Evolutionary conservation across 2,329 filamentous ascomycete species (phyloP).

Genomic region (Trichoderma sp.): DNA sequence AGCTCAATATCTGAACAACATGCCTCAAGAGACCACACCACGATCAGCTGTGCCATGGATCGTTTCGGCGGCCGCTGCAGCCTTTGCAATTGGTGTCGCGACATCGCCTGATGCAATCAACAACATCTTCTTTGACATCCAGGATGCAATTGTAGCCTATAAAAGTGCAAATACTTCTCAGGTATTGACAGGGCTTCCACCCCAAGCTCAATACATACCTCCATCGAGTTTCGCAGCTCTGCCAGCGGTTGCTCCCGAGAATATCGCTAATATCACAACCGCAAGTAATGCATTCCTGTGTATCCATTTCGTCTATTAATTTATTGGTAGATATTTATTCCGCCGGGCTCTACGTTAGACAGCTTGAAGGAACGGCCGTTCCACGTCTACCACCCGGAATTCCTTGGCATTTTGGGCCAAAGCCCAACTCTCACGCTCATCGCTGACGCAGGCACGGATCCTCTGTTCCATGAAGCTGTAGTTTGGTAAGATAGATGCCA

Average conservation of each 20-base stretch:
- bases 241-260: slow-evolving; percentile 17
- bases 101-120: slow-evolving; percentile 17
- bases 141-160: not conserved
- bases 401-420: slow-evolving; percentile 50
- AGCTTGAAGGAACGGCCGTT: slow-evolving; percentile 46
- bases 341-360: slow-evolving; percentile 48
- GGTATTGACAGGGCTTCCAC: slow-evolving; percentile 2
- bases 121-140: not conserved
- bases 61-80: not conserved
- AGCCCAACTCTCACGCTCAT: slow-evolving; percentile 54
- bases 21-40: slow-evolving; percentile 4
- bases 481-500: slow-evolving; percentile 46
- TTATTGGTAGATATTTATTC: slow-evolving; percentile 35
- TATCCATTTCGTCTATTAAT: not conserved
- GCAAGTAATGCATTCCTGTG: slow-evolving; percentile 1
- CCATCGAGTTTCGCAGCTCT: slow-evolving; percentile 23
- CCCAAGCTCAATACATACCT: slow-evolving; percentile 24
- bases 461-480: slow-evolving; percentile 56
- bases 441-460: slow-evolving; percentile 47
- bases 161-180: not conserved
- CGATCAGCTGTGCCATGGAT: slow-evolving; percentile 8
- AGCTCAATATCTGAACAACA: not conserved
- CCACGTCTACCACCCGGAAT: slow-evolving; percentile 53
- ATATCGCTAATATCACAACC: slow-evolving; percentile 22
- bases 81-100: slow-evolving; percentile 23